These are phyloP conservation scores for Flaveria floridana DNA, from an alignment of 140 eudicot species.

Conservation along the genomic window DNA sequence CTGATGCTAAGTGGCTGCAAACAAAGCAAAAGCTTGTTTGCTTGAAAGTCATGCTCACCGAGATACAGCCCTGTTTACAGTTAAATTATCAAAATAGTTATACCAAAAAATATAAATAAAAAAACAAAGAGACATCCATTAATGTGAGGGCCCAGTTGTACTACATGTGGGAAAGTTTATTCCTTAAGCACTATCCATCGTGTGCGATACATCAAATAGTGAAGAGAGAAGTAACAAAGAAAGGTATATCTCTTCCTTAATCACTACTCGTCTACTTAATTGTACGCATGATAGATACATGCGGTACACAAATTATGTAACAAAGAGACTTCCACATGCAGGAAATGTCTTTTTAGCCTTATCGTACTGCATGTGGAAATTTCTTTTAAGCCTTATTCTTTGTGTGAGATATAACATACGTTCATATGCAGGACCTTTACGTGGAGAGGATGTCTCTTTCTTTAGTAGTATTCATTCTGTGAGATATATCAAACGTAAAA, in stretches of 20 bases:
- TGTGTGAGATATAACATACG: too few relatives aligned
- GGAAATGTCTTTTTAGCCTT: too few relatives aligned
- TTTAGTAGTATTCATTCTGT: neutral
- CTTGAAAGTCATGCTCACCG: conserved; percentile 61
- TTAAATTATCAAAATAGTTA: neutral
- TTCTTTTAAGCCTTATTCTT: too few relatives aligned
- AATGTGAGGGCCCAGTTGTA: neutral
- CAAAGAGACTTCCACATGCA: neutral
- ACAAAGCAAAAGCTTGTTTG: conserved; percentile 69
- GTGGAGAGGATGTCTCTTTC: neutral
- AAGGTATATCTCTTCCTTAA: neutral
- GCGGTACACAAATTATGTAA: neutral
- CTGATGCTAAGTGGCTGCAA: conserved; percentile 72
- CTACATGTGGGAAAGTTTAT: neutral
- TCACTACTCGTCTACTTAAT: neutral
- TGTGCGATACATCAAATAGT: neutral
- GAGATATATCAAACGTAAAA: neutral
- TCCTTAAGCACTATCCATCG: conserved; percentile 5
- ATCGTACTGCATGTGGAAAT: too few relatives aligned
- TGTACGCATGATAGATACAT: neutral
- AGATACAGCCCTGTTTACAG: conserved; percentile 63
- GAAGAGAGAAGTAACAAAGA: neutral
- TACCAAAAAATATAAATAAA: neutral
- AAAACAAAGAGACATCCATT: neutral
- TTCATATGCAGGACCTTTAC: neutral